A percentile compares a stretch with the other conserved stretches of the same genome.
phyloP scores from a whole-genome alignment of 768 basidiomycete genomes.

The Mycena filopes region DNA sequence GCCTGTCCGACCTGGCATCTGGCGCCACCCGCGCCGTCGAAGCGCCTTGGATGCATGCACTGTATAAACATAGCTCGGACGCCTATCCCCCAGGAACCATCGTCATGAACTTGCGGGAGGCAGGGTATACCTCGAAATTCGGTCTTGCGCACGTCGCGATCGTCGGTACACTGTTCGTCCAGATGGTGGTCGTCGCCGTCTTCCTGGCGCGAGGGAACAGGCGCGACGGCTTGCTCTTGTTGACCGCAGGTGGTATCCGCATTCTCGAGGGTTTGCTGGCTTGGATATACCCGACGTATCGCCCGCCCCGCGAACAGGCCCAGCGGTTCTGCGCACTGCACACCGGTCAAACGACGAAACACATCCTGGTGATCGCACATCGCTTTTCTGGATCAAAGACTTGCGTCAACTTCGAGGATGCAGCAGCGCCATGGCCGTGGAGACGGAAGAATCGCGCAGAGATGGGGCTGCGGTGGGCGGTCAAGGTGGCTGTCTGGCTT shows the following conservation, averaged over 20 bases:
- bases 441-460: background rate
- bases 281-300: background rate
- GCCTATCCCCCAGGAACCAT: background rate
- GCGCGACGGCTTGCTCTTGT: background rate
- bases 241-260: background rate
- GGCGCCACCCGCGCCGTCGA: conserved; percentile 4
- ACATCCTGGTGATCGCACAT: conserved; percentile 2
- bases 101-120: background rate
- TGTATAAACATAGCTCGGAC: background rate
- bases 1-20: conserved; percentile 2
- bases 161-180: background rate
- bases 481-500: conserved; percentile 2
- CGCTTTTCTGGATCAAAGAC: no score
- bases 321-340: conserved; percentile 5
- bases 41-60: conserved; percentile 6
- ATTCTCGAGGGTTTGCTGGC: background rate
- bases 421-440: background rate
- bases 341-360: conserved; percentile 6
- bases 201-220: background rate
- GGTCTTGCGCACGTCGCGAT: background rate
- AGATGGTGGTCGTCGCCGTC: background rate
- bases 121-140: background rate
- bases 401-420: conserved; percentile 7
- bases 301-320: background rate
- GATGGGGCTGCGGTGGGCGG: background rate